Evolutionary conservation across 2,329 filamentous ascomycete genomes (phyloP).

Genomic region (Stemphylium lycopersici): DNA sequence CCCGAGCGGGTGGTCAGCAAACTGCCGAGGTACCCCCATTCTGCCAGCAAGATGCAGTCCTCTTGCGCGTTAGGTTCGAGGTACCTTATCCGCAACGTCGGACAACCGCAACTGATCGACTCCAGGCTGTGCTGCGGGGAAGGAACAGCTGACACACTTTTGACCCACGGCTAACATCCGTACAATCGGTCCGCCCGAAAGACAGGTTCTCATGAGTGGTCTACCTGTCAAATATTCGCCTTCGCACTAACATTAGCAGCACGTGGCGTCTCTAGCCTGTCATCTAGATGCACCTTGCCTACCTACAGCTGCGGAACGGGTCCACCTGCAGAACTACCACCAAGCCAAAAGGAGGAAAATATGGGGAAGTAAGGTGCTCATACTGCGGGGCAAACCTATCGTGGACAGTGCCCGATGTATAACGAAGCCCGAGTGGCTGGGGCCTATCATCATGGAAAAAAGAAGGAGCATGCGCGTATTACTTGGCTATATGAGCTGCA

Average conservation of each 20-base stretch:
- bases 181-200: background rate
- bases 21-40: conserved; percentile 2
- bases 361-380: background rate
- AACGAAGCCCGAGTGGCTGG: background rate
- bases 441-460: background rate
- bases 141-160: conserved; percentile 2
- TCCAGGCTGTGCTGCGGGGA: conserved; percentile 3
- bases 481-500: conserved; percentile 3
- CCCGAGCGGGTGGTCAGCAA: background rate
- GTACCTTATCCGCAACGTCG: background rate
- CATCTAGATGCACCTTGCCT: conserved; percentile 5
- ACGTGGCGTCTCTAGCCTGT: conserved; percentile 1
- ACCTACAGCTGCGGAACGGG: background rate
- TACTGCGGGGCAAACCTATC: background rate
- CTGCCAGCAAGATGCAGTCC: background rate
- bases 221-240: background rate
- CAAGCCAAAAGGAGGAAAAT: conserved; percentile 3
- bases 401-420: background rate
- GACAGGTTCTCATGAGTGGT: conserved; percentile 2
- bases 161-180: background rate
- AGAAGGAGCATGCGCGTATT: background rate
- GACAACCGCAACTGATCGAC: conserved; percentile 3
- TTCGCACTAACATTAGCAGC: background rate
- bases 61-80: background rate
- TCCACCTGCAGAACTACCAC: conserved; percentile 1